Percentiles rank a stretch among this genome's conserved stretches.
Conservation (phyloP, 495 filamentous ascomycete genomes). For the Xylaria grammica region DNA sequence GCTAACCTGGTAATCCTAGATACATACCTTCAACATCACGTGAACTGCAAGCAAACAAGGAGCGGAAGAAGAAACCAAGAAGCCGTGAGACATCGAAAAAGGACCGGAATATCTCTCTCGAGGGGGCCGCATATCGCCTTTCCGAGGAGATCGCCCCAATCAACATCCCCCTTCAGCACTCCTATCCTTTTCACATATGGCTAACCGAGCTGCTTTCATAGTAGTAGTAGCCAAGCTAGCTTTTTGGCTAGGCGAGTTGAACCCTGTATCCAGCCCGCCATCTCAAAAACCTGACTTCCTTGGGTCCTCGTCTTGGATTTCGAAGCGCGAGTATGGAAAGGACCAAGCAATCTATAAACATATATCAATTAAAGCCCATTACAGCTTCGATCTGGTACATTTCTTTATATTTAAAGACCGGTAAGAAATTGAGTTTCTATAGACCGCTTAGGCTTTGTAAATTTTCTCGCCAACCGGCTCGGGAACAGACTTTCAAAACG, state of each 20-base stretch:
- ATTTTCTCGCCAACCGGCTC: not conserved
- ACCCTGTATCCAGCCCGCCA: not conserved
- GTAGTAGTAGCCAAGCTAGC: not conserved
- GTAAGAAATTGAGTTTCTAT: slow-evolving; percentile 1
- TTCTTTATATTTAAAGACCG: not conserved
- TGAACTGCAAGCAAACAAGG: no score
- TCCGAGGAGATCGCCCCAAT: no score
- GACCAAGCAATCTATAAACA: not conserved
- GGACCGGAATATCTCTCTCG: no score
- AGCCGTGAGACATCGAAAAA: no score
- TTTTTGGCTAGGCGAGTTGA: not conserved
- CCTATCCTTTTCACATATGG: no score
- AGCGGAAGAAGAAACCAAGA: no score
- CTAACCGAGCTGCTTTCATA: not conserved
- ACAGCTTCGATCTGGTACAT: not conserved
- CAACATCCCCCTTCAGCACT: no score
- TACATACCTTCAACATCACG: no score
- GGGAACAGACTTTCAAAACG: not conserved
- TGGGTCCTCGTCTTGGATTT: not conserved
- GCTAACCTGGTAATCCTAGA: no score
- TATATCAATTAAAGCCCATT: not conserved
- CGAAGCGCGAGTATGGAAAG: not conserved
- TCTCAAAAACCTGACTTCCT: not conserved
- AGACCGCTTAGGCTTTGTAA: not conserved
- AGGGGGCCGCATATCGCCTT: no score